Percentiles rank a stretch among this genome's conserved stretches.
These are phyloP conservation scores for Luzula sylvatica DNA, from an alignment of 176 grass and related monocot genomes.

Conservation along the genomic window DNA sequence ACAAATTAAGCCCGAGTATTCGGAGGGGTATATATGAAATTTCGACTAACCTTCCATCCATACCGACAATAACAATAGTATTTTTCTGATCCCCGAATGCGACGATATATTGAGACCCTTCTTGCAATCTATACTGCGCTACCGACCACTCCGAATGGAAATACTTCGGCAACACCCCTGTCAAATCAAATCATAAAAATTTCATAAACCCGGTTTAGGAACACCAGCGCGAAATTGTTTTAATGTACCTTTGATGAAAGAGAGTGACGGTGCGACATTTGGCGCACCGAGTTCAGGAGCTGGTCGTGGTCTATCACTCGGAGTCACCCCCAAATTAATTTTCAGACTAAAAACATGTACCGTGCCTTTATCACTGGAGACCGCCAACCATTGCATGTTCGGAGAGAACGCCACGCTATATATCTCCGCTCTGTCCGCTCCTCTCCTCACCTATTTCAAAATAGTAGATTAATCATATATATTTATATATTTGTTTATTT, in stretches of 20 bases:
- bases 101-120: slow-evolving; percentile 40
- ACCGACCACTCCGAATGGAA: slow-evolving; percentile 64
- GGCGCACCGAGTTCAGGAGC: slow-evolving; percentile 34
- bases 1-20: no score
- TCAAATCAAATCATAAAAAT: no score
- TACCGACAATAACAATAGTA: slow-evolving; percentile 47
- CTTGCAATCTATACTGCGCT: slow-evolving; percentile 45
- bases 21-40: background rate
- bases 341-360: slow-evolving; percentile 80
- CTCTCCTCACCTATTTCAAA: slow-evolving; percentile 48
- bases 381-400: slow-evolving; percentile 55
- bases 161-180: slow-evolving; percentile 75
- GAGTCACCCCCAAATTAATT: slow-evolving; percentile 39
- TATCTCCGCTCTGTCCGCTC: slow-evolving; percentile 51
- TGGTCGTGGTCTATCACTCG: slow-evolving; percentile 44
- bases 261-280: slow-evolving; percentile 52
- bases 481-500: background rate
- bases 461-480: no score
- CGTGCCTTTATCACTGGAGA: slow-evolving; percentile 69
- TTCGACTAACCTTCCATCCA: slow-evolving; percentile 59
- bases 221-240: slow-evolving; percentile 6
- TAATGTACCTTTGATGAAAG: slow-evolving; percentile 60
- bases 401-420: slow-evolving; percentile 62
- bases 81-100: slow-evolving; percentile 58
- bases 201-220: background rate